Percentiles rank a stretch among this genome's conserved stretches.
phyloP scores from a whole-genome alignment of 352 stramenopile species.

The Phytophthora tubulina region DNA sequence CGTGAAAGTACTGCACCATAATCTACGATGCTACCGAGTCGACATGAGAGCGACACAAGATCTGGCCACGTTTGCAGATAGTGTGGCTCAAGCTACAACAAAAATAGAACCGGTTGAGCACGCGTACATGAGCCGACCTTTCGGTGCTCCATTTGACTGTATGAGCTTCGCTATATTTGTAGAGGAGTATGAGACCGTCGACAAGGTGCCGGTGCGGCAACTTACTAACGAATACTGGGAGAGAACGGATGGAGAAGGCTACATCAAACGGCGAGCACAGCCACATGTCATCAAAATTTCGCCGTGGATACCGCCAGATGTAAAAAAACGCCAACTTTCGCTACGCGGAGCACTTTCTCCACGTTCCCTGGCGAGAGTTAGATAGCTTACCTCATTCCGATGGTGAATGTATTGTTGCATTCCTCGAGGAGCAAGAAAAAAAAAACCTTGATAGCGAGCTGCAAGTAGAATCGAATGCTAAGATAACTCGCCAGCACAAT shows the following conservation, averaged over 20 bases:
- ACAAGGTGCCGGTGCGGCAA: background rate
- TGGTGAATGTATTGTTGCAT: background rate
- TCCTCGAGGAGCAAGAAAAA: background rate
- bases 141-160: background rate
- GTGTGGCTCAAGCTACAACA: background rate
- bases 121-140: slow-evolving; percentile 10
- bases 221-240: background rate
- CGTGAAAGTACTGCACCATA: slow-evolving; percentile 11
- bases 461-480: background rate
- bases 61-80: background rate
- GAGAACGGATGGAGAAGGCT: background rate
- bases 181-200: background rate
- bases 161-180: slow-evolving; percentile 19
- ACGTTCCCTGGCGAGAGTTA: background rate
- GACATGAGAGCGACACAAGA: background rate
- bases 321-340: background rate
- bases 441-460: background rate
- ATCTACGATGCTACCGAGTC: slow-evolving; percentile 11
- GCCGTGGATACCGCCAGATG: slow-evolving; percentile 14
- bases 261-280: slow-evolving; percentile 1
- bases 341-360: background rate
- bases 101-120: slow-evolving; percentile 11
- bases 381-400: background rate
- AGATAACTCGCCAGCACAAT: background rate
- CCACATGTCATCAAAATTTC: background rate